Evolutionary conservation across 2,329 filamentous ascomycete genomes (phyloP), one percentile per base, ranked within the genome.

Genomic region (Hymenoscyphus fructigenus): DNA sequence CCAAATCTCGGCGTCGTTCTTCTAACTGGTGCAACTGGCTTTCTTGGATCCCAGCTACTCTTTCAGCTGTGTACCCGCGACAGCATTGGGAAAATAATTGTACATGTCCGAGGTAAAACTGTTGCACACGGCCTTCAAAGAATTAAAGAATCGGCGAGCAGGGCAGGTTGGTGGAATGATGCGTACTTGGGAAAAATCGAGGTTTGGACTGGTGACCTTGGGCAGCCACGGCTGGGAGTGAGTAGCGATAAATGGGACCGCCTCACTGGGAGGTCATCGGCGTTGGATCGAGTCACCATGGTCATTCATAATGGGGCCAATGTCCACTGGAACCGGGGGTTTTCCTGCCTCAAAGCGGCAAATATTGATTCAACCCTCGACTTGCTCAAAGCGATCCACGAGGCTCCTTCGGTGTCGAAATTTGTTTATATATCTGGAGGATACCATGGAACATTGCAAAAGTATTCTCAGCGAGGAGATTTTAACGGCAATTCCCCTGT

Each of bases 301-400:
- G 81, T 92, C 2, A 85, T 92, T 41, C 89, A 97, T 80, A 97
- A 96, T 75, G 93, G 91, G 36, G 91, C 92, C 6, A 80, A 82
- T 28, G 88, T 91, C 5, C 88, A 96, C 75, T 96, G 92, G 92
- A 85, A 95, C 34, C 82, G 86, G 72, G 86, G 84, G 2, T 96
- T 96, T 76, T 81, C 87, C 23, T 83, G 85, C 44, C 83, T 96
- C 68, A 85, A 85, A 75, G 79, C 83, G 0, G 82, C 88, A 64
- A 97, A 97, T 74, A 92, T 97, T 0, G 78, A 89, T 5, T 88
- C 86, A 0, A 76, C 74, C 1, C 50, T 71, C 5, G 62, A 69
- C 4, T 60, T 76, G 1, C 62, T 76, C 5, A 63, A 60, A 44
- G 64, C 63, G 17, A 47, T 65, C 9, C 60, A 60, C 32, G 26